Evolutionary conservation across 1,284 basidiomycete species (phyloP).

Genomic region (Puccinia brachypodii): DNA sequence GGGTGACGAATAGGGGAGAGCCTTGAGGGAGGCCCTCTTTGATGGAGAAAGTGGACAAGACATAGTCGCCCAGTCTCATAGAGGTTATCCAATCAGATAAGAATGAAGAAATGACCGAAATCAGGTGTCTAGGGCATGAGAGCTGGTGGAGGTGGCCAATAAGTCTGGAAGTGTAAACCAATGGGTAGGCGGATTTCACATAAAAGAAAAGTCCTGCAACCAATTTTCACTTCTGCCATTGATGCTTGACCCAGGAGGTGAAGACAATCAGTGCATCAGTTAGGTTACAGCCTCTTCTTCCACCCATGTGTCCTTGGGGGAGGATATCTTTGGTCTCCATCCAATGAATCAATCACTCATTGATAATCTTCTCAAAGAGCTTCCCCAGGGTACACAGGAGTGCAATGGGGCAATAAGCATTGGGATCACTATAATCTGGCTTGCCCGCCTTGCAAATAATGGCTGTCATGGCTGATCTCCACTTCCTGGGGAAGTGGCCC

Average conservation of each 20-base stretch:
- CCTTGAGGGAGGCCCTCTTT: background rate
- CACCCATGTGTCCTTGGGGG: background rate
- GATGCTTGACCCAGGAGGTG: background rate
- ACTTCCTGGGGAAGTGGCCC: background rate
- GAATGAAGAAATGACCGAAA: background rate
- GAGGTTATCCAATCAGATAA: background rate
- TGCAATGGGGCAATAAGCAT: background rate
- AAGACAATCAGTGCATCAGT: background rate
- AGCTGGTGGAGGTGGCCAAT: background rate
- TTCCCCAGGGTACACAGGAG: background rate
- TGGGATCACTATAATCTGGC: background rate
- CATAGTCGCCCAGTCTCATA: background rate
- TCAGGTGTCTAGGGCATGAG: background rate
- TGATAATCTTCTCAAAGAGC: slow-evolving; percentile 1
- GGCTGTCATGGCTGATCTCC: background rate
- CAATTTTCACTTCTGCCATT: background rate
- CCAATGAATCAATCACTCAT: background rate
- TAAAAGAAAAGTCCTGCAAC: background rate
- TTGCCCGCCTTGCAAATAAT: slow-evolving; percentile 10
- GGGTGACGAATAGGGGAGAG: background rate
- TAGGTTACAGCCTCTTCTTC: too few relatives aligned
- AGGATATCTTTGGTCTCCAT: background rate
- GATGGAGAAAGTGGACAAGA: background rate
- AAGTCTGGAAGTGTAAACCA: background rate
- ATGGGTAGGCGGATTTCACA: slow-evolving; percentile 14